Evolutionary conservation across 2,329 filamentous ascomycete genomes (phyloP).

Genomic region (Arthrobotrys sinensis): DNA sequence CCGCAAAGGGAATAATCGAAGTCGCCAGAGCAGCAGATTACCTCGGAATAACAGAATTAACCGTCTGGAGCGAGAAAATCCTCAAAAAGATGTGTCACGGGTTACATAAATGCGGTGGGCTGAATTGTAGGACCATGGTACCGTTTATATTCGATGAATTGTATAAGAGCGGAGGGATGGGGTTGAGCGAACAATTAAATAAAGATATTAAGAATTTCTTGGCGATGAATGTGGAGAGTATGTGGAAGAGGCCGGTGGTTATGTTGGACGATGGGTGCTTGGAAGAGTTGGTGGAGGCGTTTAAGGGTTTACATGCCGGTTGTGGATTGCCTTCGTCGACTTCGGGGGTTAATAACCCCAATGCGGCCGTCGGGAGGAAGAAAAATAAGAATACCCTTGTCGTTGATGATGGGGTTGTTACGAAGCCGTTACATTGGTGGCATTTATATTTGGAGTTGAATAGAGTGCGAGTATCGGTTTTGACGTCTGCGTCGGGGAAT

Average conservation of each 20-base stretch:
- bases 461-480: constrained; percentile 37
- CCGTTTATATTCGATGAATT: constrained; percentile 60
- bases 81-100: constrained; percentile 61
- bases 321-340: not conserved
- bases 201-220: constrained; percentile 28
- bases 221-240: constrained; percentile 50
- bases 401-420: not conserved
- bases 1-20: constrained; percentile 60
- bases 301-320: constrained; percentile 29
- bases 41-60: constrained; percentile 57
- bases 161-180: constrained; percentile 53
- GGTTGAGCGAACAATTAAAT: constrained; percentile 7
- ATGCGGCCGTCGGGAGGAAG: not conserved
- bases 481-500: constrained; percentile 33
- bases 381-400: not conserved
- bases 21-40: constrained; percentile 63
- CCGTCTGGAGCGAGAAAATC: constrained; percentile 58
- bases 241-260: constrained; percentile 56
- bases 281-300: constrained; percentile 33
- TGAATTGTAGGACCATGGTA: constrained; percentile 57
- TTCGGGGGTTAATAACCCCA: not conserved
- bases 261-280: constrained; percentile 38
- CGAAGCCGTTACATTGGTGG: constrained; percentile 49
- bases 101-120: constrained; percentile 58
- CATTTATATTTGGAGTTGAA: constrained; percentile 44